Conservation (phyloP, 345 rosid species). For the Populus euphratica region DNA sequence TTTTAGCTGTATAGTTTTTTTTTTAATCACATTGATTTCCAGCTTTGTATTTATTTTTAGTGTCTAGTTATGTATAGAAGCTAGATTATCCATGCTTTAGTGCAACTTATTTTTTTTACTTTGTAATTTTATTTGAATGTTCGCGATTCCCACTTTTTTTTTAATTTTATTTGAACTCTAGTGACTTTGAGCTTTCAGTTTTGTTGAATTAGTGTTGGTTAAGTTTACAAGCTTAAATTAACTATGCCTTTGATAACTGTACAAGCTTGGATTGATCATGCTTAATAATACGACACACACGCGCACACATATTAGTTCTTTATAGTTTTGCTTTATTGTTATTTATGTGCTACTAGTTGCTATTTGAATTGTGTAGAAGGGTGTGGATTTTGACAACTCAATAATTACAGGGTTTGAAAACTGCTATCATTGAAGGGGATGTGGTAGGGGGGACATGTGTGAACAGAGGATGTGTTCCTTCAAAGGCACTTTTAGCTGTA, state of each 20-base stretch:
- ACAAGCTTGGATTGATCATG: not conserved
- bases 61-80: not conserved
- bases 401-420: constrained; percentile 70
- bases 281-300: not conserved
- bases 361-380: not conserved
- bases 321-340: not conserved
- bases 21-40: not conserved
- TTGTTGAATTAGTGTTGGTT: not conserved
- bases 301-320: not conserved
- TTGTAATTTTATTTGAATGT: not conserved
- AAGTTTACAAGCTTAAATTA: not conserved
- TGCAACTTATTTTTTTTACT: not conserved
- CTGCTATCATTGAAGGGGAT: constrained; percentile 94
- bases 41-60: not conserved
- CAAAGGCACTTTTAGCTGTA: constrained; percentile 94
- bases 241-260: not conserved
- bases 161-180: not conserved
- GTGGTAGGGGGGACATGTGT: constrained; percentile 99
- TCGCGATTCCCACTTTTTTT: not conserved
- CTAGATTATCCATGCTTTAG: not conserved
- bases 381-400: not conserved
- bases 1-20: not conserved
- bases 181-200: not conserved
- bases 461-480: constrained; percentile 98
- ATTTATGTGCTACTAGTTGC: not conserved